Conservation (phyloP, 306 rosid genomes). For the Senna siamea region DNA sequence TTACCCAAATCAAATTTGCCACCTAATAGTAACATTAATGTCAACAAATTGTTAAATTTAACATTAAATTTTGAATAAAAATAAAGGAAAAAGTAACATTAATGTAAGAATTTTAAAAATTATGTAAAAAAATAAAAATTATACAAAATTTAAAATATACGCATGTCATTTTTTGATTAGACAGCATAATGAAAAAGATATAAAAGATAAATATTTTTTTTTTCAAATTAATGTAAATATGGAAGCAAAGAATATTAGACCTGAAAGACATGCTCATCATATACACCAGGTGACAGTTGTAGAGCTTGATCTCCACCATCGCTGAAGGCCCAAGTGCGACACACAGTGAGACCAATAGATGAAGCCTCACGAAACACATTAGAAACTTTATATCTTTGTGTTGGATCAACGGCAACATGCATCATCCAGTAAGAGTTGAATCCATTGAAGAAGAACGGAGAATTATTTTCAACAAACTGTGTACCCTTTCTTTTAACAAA, state of each 20-base stretch:
- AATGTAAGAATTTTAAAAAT: no score
- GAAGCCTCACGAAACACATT: conserved; percentile 58
- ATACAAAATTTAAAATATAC: no score
- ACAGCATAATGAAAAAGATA: no score
- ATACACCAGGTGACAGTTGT: conserved; percentile 55
- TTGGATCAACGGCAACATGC: conserved; percentile 52
- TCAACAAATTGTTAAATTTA: no score
- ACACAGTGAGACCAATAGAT: conserved; percentile 50
- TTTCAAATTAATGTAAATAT: not conserved
- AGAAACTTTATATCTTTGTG: conserved; percentile 46
- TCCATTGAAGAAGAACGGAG: conserved; percentile 55
- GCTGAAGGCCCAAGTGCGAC: conserved; percentile 63
- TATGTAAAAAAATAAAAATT: no score
- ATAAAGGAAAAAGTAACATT: no score
- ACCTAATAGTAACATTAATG: no score
- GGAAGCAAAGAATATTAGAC: conserved; percentile 19
- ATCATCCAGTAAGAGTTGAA: conserved; percentile 72
- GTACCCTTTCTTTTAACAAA: conserved; percentile 50
- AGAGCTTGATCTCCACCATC: conserved; percentile 60
- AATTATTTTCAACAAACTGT: conserved; percentile 38
- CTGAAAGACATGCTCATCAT: conserved; percentile 53
- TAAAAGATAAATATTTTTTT: no score
- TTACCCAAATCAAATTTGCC: no score
- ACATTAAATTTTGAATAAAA: no score
- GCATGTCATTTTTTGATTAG: no score